Evolutionary conservation across 345 rosid species (phyloP), one percentile per base, ranked within the genome.

Genomic region (Turritis glabra): DNA sequence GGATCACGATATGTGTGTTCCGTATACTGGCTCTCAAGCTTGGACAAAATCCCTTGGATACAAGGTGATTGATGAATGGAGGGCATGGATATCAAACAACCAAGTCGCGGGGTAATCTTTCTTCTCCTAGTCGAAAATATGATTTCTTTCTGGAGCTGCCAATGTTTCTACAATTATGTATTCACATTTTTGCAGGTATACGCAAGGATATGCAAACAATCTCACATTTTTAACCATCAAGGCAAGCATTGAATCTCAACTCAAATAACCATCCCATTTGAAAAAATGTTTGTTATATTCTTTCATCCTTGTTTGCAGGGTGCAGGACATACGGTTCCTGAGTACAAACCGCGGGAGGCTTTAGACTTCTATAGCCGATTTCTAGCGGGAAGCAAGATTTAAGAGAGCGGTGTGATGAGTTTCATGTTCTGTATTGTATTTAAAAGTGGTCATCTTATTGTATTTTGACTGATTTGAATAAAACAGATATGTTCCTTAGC

Each of bases 1-100:
- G 62, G 98, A 94, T 85, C 97, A 90, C 38, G 96, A 90, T 77
- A 83, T 94, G 97, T 91, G 97, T 53, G 93, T 94, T 70, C 98
- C 98, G 4, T 94, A 55, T 82, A 91, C 98, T 0, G 96, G 98
- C 29, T 87, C 88, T 46, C 71, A 91, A 81, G 98, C 97, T 53
- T 91, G 96, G 98, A 94, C 96, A 12, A 69, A 84, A 68, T 88
- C 98, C 1, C 58, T 94, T 72, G 96, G 96, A 71, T 91, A 91
- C 74, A 74, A 82, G 43, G 73, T 88, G 43, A 78, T 82, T 46
- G 97, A 91, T 57, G 88, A 90, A 78, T 91, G 98, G 97, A 83
- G 98, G 76, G 75, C 96, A 32, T 94, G 98, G 98, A 51, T 67
- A 4, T 87, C 89, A 25, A 78, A 81, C 59, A 80, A 82, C 55